These are phyloP conservation scores for Magnolia changhungtana DNA, from an alignment of 164 flowering plant genomes.

Conservation along the genomic window DNA sequence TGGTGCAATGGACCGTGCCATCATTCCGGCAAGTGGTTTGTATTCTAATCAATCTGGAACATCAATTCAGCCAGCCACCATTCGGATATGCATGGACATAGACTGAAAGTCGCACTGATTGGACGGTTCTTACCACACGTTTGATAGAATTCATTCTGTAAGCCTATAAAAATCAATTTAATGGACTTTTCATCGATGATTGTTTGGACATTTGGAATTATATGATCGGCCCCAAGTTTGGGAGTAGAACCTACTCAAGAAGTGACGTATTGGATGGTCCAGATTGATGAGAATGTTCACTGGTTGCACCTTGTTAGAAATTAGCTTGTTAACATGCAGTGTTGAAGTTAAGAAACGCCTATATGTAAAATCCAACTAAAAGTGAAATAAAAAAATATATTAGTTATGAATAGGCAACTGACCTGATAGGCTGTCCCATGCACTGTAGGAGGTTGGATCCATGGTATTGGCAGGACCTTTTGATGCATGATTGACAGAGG, in stretches of 20 bases:
- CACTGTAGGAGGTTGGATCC: constrained; percentile 37
- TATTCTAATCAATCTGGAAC: too few species aligned
- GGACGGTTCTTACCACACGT: too few species aligned
- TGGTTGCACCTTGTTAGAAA: background rate
- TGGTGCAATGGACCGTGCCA: too few species aligned
- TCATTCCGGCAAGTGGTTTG: too few species aligned
- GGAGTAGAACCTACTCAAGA: background rate
- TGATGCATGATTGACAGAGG: constrained; percentile 17
- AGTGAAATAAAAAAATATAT: background rate
- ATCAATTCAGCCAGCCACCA: too few species aligned
- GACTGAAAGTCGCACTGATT: too few species aligned
- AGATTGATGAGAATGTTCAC: background rate
- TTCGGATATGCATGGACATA: too few species aligned
- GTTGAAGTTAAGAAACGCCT: background rate
- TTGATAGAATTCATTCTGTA: too few species aligned
- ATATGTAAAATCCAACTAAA: background rate
- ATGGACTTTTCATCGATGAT: too few species aligned
- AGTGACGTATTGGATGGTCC: background rate
- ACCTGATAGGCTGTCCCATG: constrained; percentile 81
- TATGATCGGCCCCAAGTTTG: background rate
- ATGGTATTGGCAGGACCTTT: constrained; percentile 31
- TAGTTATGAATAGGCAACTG: constrained; percentile 7
- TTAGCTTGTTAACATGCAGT: background rate
- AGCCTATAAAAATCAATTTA: too few species aligned
- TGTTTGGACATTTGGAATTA: background rate